Conservation (phyloP, 345 rosid species). For the Bruguiera gymnorhiza region DNA sequence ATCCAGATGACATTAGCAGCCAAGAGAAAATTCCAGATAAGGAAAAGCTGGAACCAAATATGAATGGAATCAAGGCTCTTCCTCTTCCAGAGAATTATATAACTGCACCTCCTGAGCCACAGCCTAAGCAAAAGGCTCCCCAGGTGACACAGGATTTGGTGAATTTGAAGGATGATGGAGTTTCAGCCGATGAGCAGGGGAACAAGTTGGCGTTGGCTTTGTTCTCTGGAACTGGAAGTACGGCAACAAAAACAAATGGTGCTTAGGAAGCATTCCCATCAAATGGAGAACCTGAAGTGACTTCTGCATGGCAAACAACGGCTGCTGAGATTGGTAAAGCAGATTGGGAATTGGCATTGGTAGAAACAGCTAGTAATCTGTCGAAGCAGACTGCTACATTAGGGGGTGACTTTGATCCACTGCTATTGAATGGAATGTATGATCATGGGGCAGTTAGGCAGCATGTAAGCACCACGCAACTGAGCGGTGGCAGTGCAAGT, state of each 20-base stretch:
- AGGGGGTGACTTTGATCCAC: constrained; percentile 23
- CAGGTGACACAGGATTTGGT: constrained; percentile 24
- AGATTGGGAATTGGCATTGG: constrained; percentile 28
- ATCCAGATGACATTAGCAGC: constrained; percentile 9
- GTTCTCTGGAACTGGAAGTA: constrained; percentile 12
- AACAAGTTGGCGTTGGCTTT: constrained; percentile 26
- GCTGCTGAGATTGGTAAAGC: constrained; percentile 23
- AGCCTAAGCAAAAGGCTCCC: constrained; percentile 12
- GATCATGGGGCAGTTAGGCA: constrained; percentile 31
- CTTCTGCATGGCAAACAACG: constrained; percentile 30
- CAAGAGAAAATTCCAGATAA: constrained; percentile 6
- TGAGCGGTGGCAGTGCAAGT: constrained; percentile 24
- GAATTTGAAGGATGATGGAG: constrained; percentile 22
- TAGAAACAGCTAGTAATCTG: constrained; percentile 25
- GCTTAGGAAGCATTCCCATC: constrained; percentile 24
- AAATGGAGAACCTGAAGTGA: constrained; percentile 16
- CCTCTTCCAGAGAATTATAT: constrained; percentile 19
- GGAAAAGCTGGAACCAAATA: constrained; percentile 1
- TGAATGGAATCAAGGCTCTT: constrained; percentile 22
- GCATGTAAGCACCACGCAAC: constrained; percentile 15
- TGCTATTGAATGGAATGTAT: constrained; percentile 27
- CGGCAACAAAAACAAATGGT: constrained; percentile 2
- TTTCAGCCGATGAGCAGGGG: constrained; percentile 22
- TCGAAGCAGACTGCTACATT: constrained; percentile 23
- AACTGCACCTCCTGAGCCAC: constrained; percentile 7